Evolutionary conservation across 306 rosid genomes (phyloP), one percentile per base, ranked within the genome.

Genomic region (Fagus sylvatica): DNA sequence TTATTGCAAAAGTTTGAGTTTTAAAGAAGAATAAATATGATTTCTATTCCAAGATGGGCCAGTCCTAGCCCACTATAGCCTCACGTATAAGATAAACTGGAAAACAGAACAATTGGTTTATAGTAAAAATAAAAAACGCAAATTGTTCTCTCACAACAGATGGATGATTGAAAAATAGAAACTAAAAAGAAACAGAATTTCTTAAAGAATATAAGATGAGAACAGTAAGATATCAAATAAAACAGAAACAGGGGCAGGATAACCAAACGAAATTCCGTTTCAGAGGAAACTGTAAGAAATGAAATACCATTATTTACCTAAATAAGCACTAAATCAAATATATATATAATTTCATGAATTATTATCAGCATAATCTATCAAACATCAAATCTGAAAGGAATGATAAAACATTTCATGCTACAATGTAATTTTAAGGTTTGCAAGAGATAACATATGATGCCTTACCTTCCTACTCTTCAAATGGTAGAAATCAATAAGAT

Each of bases 401-500:
- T 15, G 54, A 41, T 11, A 30, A 42, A 76, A 53, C 73, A 78
- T 48, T 34, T 61, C 51, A 64, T 55, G 77, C 34, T 57, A 33
- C 2, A 11, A 61, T 5, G 36, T 0, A 49, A 76, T 22, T 73
- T 64, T 37, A 32, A 70, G 0, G 6, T 12, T 4, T 39, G 5
- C 41, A 36, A 75, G 60, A 65, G 28, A 48, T 59, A 36, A 78
- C 61, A 86, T 79, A 56, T 56, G 75, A 39, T 36, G 55, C 15
- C 62, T 71, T 85, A 96, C 99, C 98, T 93, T 96, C 88, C 97
- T 86, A 89, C 98, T 96, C 91, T 96, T 96, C 83, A 96, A 81
- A 89, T 96, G 99, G 88, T 93, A 93, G 80, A 96, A 96, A 68
- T 93, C 99, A 81, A 96, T 96, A 68, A 96, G 98, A 82, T 96